Percentiles rank a stretch among this genome's conserved stretches.
Conservation (phyloP, 441 rosid genomes). For the Populus hybrid region DNA sequence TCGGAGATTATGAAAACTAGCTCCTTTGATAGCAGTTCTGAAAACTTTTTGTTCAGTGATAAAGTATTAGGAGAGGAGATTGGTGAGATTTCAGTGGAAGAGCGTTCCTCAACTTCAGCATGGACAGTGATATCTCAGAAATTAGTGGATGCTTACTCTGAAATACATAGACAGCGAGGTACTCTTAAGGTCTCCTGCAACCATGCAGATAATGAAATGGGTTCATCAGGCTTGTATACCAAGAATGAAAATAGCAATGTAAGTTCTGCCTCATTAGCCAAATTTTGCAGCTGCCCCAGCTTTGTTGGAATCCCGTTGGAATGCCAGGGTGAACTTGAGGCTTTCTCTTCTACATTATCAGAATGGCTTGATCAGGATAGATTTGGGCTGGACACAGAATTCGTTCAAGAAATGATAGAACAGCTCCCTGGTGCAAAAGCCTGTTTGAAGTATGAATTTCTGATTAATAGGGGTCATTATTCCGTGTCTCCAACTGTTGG, state of each 20-base stretch:
- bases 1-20: conserved; percentile 28
- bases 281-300: conserved; percentile 58
- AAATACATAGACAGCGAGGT: conserved; percentile 41
- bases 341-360: conserved; percentile 42
- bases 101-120: conserved; percentile 59
- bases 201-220: conserved; percentile 49
- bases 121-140: conserved; percentile 72
- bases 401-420: conserved; percentile 91
- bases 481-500: conserved; percentile 53
- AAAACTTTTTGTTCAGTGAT: conserved; percentile 21
- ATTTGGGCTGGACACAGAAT: conserved; percentile 87
- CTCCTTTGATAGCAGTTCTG: conserved; percentile 31
- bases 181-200: conserved; percentile 56
- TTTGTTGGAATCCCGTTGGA: conserved; percentile 34
- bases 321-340: conserved; percentile 43
- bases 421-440: conserved; percentile 67
- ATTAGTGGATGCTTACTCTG: conserved; percentile 57
- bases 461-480: conserved; percentile 52
- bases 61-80: conserved; percentile 48
- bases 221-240: conserved; percentile 36
- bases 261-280: conserved; percentile 42
- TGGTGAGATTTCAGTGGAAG: conserved; percentile 84
- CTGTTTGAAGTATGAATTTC: conserved; percentile 64
- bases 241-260: conserved; percentile 39
- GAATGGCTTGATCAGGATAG: conserved; percentile 89